Conservation (phyloP, 2,329 filamentous ascomycete species). For the Fusarium sp. region DNA sequence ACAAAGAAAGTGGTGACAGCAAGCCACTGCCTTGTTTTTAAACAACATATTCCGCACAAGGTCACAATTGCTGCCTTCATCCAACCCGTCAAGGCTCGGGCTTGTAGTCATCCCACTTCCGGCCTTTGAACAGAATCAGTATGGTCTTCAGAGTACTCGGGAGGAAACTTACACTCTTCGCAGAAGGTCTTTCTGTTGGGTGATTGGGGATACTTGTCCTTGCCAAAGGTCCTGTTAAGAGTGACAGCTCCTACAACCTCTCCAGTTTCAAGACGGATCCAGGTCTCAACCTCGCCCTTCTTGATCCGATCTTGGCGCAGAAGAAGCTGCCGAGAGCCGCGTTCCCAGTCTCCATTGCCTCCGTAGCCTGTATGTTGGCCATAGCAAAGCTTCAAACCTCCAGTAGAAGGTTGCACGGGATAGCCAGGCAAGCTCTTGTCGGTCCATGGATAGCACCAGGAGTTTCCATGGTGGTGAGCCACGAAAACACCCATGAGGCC, state of each 20-base stretch:
- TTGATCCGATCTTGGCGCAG: conserved; percentile 53
- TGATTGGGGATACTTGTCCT: conserved; percentile 60
- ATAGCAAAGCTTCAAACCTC: conserved; percentile 59
- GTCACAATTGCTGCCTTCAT: too few species aligned
- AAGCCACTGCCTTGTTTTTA: neutral
- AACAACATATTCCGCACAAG: too few species aligned
- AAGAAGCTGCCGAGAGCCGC: conserved; percentile 59
- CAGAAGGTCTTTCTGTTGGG: conserved; percentile 44
- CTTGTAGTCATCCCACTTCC: conserved; percentile 8
- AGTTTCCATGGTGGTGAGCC: conserved; percentile 71
- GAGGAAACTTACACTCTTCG: neutral
- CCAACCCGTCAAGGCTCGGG: neutral
- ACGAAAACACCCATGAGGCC: conserved; percentile 66
- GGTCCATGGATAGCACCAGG: conserved; percentile 60
- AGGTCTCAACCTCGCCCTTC: conserved; percentile 61
- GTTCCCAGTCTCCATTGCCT: conserved; percentile 70
- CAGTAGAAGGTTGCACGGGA: conserved; percentile 2
- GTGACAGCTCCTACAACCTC: conserved; percentile 59
- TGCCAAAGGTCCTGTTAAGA: conserved; percentile 67
- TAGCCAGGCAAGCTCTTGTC: neutral
- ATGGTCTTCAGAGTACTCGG: neutral
- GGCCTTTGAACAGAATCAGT: neutral
- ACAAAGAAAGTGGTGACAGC: neutral
- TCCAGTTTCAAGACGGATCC: conserved; percentile 67
- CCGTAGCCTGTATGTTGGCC: conserved; percentile 74